Base-by-base conservation (phyloP, 179 eudicot species). In the Vitellaria paradoxa region DNA sequence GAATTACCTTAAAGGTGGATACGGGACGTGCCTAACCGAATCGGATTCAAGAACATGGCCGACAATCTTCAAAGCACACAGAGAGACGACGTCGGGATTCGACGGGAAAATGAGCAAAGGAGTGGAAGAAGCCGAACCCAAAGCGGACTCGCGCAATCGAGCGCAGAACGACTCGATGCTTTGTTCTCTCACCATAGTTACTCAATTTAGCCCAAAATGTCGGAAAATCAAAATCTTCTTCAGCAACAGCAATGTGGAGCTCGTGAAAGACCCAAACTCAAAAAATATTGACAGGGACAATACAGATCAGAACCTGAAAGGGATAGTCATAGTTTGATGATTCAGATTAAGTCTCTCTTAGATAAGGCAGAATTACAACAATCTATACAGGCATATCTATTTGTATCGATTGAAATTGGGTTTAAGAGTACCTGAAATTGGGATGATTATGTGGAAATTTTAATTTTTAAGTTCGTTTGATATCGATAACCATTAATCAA, bases 61-160 rank as follows among this genome's bases (percentile, higher is more conserved):
- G 7, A 94, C 76, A 60, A 96, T 88, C 79, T 91, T 96, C 26
- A 96, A 82, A 14, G 99, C 97, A 83, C 99, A 96, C 0, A 96
- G 86, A 0, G 99, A 93, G 79, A 93, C 99, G 0, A 91, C 99
- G 83, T 96, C 99, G 1, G 97, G 92, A 11, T 96, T 96, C 3
- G 99, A 96, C 7, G 99, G 99, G 78, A 96, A 96, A 24, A 96
- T 92, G 9, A 96, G 84, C 80, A 96, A 77, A 6, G 99, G 99
- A 9, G 90, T 84, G 9, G 85, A 64, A 46, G 89, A 77, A 55
- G 90, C 77, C n/a, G 91, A 87, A 86, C 83, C 87, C 30, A 79
- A 57, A 10, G 91, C 87, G 0, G 93, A 91, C 61, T 87, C 82
- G 1, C 93, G 89, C 72, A 96, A 80, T 77, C 87, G 85, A 11